A percentile compares a stretch with the other conserved stretches of the same genome.
Conservation (phyloP, 2,329 filamentous ascomycete species). For the Elsinoe perseae region DNA sequence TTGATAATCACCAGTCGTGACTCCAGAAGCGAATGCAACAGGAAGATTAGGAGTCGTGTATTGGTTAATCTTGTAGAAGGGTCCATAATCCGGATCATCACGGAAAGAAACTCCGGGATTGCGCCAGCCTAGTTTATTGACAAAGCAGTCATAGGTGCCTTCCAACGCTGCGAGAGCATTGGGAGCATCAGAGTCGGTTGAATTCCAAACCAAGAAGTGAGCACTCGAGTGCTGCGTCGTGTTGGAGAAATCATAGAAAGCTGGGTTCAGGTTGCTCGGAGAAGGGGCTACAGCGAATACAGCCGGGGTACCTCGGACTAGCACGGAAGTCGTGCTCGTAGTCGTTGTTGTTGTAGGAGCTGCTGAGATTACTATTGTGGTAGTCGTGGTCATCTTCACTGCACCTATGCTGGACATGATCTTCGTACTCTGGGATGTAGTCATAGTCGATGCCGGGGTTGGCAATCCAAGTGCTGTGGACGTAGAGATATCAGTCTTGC, state of each 20-base stretch:
- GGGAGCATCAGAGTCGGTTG: slow-evolving; percentile 26
- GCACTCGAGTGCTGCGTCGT: slow-evolving; percentile 17
- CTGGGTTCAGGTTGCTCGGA: neutral
- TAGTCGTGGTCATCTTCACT: neutral
- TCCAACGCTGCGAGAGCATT: slow-evolving; percentile 38
- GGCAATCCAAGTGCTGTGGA: neutral
- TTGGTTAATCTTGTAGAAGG: slow-evolving; percentile 42
- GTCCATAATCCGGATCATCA: slow-evolving; percentile 30
- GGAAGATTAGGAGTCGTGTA: slow-evolving; percentile 33
- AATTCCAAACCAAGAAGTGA: slow-evolving; percentile 37
- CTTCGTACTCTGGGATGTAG: neutral
- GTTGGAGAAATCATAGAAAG: neutral
- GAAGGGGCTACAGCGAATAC: neutral
- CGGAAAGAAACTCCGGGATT: slow-evolving; percentile 22
- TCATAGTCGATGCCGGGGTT: neutral
- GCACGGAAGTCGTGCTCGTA: neutral
- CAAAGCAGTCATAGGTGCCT: slow-evolving; percentile 33
- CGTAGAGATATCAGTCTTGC: neutral
- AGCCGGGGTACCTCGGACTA: neutral
- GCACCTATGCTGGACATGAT: neutral
- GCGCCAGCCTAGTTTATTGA: slow-evolving; percentile 22
- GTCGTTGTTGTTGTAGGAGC: neutral
- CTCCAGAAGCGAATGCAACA: slow-evolving; percentile 29
- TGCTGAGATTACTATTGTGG: neutral
- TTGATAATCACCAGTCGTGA: slow-evolving; percentile 36